phyloP scores from a whole-genome alignment of 495 filamentous ascomycete species.

The Hyaloscypha bicolor region DNA sequence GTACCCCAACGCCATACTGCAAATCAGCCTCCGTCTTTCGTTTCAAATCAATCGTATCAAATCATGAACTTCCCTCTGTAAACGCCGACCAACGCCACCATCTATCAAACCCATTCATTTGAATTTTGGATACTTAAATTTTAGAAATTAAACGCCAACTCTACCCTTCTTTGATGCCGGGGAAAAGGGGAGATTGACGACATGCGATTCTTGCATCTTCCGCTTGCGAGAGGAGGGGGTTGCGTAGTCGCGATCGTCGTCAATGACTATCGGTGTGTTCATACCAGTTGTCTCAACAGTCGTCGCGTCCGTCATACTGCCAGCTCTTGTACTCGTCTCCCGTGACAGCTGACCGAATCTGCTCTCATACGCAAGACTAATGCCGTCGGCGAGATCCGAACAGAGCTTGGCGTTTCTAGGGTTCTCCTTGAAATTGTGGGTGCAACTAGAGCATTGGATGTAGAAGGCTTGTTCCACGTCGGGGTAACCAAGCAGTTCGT shows the following conservation, averaged over 20 bases:
- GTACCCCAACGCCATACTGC: background rate
- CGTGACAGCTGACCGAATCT: conserved; percentile 17
- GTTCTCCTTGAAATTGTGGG: conserved; percentile 38
- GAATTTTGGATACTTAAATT: background rate
- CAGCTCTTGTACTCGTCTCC: conserved; percentile 29
- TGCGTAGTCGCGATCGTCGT: conserved; percentile 16
- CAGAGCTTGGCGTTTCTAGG: conserved; percentile 38
- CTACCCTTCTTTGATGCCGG: background rate
- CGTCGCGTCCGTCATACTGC: conserved; percentile 42
- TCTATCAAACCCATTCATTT: background rate
- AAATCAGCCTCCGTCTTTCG: background rate
- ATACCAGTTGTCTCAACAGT: conserved; percentile 40
- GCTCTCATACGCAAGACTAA: conserved; percentile 31
- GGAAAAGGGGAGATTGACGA: background rate
- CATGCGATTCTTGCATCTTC: conserved; percentile 3
- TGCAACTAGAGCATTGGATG: conserved; percentile 50
- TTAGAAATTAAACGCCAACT: background rate
- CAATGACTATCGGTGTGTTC: conserved; percentile 34
- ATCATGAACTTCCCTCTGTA: background rate
- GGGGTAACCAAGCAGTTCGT: conserved; percentile 49
- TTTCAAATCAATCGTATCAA: background rate
- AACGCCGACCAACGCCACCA: background rate
- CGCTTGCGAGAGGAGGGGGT: conserved; percentile 12
- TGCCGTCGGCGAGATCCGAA: conserved; percentile 27
- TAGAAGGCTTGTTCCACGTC: conserved; percentile 49